These are phyloP conservation scores for Plasmodium relictum DNA, from an alignment of 169 alveolate species.

Conservation along the genomic window DNA sequence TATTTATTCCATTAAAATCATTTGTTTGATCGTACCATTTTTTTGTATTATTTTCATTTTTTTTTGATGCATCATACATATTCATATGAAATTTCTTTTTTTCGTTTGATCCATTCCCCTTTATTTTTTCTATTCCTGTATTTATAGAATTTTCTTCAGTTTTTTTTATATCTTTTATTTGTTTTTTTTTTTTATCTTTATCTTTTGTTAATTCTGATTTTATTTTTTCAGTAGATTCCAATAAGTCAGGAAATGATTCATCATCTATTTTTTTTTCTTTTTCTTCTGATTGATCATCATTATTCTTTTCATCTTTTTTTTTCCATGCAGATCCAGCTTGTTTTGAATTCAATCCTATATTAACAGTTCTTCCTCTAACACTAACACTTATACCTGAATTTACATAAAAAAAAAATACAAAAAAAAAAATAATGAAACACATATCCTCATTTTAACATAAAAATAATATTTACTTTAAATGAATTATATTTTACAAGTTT, in stretches of 20 bases:
- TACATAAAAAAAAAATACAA: background rate
- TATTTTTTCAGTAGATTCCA: conserved; percentile 75
- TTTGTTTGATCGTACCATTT: conserved; percentile 44
- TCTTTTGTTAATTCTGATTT: conserved; percentile 60
- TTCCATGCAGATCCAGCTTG: conserved; percentile 75
- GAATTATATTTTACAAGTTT: too few relatives aligned
- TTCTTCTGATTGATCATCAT: conserved; percentile 53
- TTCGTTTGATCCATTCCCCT: conserved; percentile 15
- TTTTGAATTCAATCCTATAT: conserved; percentile 32
- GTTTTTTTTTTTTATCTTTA: conserved; percentile 69
- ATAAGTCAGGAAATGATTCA: conserved; percentile 69
- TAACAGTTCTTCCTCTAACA: conserved; percentile 69
- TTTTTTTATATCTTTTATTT: conserved; percentile 40
- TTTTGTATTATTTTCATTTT: conserved; percentile 39
- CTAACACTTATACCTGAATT: conserved; percentile 50
- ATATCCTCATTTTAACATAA: too few relatives aligned
- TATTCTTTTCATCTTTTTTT: conserved; percentile 34
- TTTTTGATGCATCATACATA: conserved; percentile 32
- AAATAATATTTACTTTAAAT: too few relatives aligned
- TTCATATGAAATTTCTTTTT: conserved; percentile 52
- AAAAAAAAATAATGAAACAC: background rate
- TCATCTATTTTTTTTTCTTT: conserved; percentile 73
- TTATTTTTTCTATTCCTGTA: conserved; percentile 18
- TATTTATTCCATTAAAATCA: conserved; percentile 17
- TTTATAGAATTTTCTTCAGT: conserved; percentile 38